Evolutionary conservation across 2,329 filamentous ascomycete genomes (phyloP).

Genomic region (Trichophaea hybrida): DNA sequence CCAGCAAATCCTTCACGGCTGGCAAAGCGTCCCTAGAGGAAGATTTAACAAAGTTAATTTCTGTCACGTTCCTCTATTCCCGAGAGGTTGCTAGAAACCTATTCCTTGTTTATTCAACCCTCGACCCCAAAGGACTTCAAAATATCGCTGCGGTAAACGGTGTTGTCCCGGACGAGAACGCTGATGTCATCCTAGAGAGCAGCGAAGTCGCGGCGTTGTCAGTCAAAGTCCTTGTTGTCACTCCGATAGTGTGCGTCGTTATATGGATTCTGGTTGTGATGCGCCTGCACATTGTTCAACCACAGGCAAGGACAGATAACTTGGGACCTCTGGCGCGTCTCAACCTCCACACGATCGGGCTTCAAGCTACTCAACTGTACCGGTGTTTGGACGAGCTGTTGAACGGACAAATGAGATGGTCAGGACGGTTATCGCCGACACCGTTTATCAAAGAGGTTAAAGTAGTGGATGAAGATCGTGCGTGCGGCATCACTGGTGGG

Average conservation of each 20-base stretch:
- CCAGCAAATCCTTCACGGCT: background rate
- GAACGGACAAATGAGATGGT: background rate
- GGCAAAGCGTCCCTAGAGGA: background rate
- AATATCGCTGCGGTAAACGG: background rate
- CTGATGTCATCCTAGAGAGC: background rate
- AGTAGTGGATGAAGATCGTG: no score
- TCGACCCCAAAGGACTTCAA: background rate
- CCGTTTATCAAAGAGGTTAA: constrained; percentile 1
- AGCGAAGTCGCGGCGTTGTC: background rate
- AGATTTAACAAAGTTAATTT: background rate
- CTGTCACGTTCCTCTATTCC: background rate
- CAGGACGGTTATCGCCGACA: background rate
- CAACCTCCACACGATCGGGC: background rate
- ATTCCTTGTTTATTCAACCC: background rate
- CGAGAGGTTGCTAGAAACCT: background rate
- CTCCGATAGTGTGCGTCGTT: background rate
- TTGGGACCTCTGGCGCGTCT: background rate
- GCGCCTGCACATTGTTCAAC: background rate
- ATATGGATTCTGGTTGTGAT: background rate
- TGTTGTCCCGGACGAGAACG: background rate
- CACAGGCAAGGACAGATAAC: background rate
- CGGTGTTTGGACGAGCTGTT: background rate
- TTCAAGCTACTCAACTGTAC: background rate
- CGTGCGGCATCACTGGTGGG: no score
- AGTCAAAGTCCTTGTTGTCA: background rate